Base-by-base conservation (phyloP, 73 alveolate species). In the Symbiodinium pilosum region DNA sequence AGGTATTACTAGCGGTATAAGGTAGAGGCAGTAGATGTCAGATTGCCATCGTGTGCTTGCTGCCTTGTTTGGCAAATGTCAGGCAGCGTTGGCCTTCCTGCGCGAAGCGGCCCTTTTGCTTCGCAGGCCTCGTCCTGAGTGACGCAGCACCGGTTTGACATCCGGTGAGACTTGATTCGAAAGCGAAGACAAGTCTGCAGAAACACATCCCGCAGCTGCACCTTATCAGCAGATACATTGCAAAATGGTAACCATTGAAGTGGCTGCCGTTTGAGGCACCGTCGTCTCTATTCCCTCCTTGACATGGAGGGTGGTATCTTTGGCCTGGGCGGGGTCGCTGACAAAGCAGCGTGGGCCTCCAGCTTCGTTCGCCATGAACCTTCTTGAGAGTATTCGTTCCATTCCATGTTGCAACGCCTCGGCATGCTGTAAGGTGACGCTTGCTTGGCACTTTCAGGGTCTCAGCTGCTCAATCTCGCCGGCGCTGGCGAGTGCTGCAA, bases 71-170 rank as follows among this genome's bases (percentile, higher is more conserved):
- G 36, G 6, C 8, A 20, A 34, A 4, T 59, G n/a, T n/a, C 64
- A 89, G 95, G 95, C 75, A 39, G 98, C 91, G 24, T 32, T 92
- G 75, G 91, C 92, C 24, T 75, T 92, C 40, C 92, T 92, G 83
- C 98, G 98, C n/a, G 98, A 92, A 73, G 98, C 98, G 7, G 88
- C 84, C 44, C 98, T 92, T 41, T 91, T 92, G 28, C 42, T 92
- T 73, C 77, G 98, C 24, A 92, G 98, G 98, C 86, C 39, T n/a
- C 28, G n/a, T 14, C 30, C 39, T 47, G 6, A 21, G 9, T 54
- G 16, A 38, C 40, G 8, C 4, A 38, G 44, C 59, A 26, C n/a
- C 8, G 39, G 42, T 2, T 28, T 26, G 40, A n/a, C 2, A 44
- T 28, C n/a, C n/a, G n/a, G n/a, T n/a, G n/a, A n/a, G n/a, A n/a